Evolutionary conservation across 441 rosid species (phyloP).

Genomic region (Syzygium malaccense): DNA sequence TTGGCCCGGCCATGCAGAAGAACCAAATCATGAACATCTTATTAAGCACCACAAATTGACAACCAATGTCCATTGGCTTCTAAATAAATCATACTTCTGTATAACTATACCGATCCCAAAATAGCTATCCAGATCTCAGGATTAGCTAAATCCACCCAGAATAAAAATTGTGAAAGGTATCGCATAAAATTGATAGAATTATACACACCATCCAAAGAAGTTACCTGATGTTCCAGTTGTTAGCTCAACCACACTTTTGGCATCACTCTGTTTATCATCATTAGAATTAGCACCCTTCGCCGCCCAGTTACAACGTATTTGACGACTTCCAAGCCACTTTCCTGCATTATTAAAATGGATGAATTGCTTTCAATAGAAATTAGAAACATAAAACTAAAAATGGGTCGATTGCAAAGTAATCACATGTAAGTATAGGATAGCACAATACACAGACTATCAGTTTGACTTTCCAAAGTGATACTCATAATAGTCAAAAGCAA

Average conservation of each 20-base stretch:
- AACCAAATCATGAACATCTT: not conserved
- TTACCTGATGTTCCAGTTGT: slow-evolving; percentile 12
- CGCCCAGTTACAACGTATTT: slow-evolving; percentile 15
- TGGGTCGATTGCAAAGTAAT: not conserved
- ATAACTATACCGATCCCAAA: not conserved
- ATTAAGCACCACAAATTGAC: not conserved
- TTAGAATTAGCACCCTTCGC: slow-evolving; percentile 6
- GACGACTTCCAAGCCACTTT: slow-evolving; percentile 15
- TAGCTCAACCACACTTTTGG: slow-evolving; percentile 13
- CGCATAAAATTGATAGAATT: not conserved
- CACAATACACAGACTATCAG: not conserved
- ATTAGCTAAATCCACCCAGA: not conserved
- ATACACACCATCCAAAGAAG: not conserved
- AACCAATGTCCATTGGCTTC: not conserved
- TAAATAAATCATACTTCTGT: not conserved
- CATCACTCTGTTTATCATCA: slow-evolving; percentile 15
- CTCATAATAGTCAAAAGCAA: not conserved
- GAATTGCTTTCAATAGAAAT: not conserved
- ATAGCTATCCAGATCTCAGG: not conserved
- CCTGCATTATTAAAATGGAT: not conserved
- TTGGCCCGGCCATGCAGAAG: not conserved
- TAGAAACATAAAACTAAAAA: not conserved
- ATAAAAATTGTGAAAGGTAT: not conserved
- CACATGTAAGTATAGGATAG: not conserved
- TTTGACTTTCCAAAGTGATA: not conserved